A percentile compares a stretch with the other conserved stretches of the same genome.
Evolutionary conservation across 2,329 filamentous ascomycete species (phyloP).

Genomic region (Biscogniauxia mediterranea): DNA sequence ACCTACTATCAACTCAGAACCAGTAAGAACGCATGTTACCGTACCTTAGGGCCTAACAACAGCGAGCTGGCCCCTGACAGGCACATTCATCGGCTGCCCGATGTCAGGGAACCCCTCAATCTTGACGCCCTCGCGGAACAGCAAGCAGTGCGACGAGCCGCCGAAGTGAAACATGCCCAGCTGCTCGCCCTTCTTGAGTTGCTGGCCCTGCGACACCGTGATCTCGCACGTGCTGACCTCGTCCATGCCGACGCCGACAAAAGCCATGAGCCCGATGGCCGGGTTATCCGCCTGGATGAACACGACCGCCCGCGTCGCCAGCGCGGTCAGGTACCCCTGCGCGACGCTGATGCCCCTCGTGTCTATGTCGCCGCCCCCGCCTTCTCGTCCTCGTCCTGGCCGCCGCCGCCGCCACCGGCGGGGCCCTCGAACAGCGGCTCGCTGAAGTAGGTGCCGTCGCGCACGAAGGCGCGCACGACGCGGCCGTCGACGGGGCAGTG

Average conservation of each 20-base stretch:
- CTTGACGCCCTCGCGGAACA: conserved; percentile 60
- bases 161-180: conserved; percentile 80
- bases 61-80: conserved; percentile 27
- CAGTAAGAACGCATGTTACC: too few species aligned
- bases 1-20: too few species aligned
- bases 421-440: conserved; percentile 52
- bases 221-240: conserved; percentile 74
- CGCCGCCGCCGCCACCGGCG: too few species aligned
- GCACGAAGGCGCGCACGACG: conserved; percentile 49
- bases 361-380: conserved; percentile 33
- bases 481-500: conserved; percentile 57
- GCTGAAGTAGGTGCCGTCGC: conserved; percentile 58
- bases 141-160: conserved; percentile 66
- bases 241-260: conserved; percentile 72
- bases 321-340: conserved; percentile 64
- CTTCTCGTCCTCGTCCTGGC: conserved; percentile 22
- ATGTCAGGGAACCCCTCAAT: conserved; percentile 31
- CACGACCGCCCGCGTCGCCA: conserved; percentile 69
- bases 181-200: conserved; percentile 67
- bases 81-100: conserved; percentile 24
- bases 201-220: conserved; percentile 63
- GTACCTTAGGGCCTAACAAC: conserved; percentile 17
- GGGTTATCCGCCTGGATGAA: conserved; percentile 69
- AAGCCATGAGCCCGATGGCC: conserved; percentile 64
- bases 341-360: conserved; percentile 39